Evolutionary conservation across 2,329 filamentous ascomycete species (phyloP).

Genomic region (Fusarium torreyae): DNA sequence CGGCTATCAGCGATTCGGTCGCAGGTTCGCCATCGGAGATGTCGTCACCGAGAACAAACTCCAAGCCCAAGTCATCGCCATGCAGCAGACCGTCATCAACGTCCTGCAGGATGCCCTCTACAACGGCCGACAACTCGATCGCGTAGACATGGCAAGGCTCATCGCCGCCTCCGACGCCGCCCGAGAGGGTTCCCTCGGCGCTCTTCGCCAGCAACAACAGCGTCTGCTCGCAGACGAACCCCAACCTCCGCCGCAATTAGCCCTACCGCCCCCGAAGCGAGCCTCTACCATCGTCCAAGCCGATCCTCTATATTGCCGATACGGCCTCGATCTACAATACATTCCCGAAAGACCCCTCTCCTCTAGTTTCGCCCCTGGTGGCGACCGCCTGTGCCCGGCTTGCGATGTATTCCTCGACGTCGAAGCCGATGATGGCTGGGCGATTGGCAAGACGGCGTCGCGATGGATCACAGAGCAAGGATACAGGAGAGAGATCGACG

Average conservation of each 20-base stretch:
- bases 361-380: conserved; percentile 36
- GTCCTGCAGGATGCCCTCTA: conserved; percentile 46
- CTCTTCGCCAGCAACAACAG: conserved; percentile 44
- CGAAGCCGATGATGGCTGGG: conserved; percentile 44
- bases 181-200: conserved; percentile 40
- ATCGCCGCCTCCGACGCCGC: conserved; percentile 47
- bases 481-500: conserved; percentile 41
- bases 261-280: conserved; percentile 2
- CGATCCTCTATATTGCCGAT: conserved; percentile 44
- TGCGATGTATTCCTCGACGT: conserved; percentile 38
- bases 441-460: conserved; percentile 36
- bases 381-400: conserved; percentile 37
- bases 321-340: conserved; percentile 45
- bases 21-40: conserved; percentile 45
- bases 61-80: conserved; percentile 46
- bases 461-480: conserved; percentile 29
- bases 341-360: conserved; percentile 28
- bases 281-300: conserved; percentile 20
- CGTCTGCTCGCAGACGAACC: conserved; percentile 28
- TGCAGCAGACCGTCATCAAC: conserved; percentile 49
- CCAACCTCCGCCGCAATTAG: neutral
- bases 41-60: conserved; percentile 47
- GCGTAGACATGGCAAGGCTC: conserved; percentile 43
- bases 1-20: conserved; percentile 43
- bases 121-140: conserved; percentile 41